Base-by-base conservation (phyloP, 1,284 basidiomycete genomes). In the Abortiporus biennis region DNA sequence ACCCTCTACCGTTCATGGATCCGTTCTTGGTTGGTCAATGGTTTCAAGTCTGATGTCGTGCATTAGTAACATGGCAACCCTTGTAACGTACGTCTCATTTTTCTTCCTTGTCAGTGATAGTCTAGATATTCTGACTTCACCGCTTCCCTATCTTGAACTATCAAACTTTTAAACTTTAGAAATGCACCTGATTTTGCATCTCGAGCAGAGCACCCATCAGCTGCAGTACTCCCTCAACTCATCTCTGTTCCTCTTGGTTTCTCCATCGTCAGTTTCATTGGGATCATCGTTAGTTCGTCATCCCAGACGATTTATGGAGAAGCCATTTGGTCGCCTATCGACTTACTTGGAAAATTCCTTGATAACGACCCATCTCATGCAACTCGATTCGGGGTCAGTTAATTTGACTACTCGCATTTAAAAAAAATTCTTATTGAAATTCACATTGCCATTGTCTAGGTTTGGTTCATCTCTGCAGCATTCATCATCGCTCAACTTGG, bases 151-250 rank as follows among this genome's bases (percentile, higher is more conserved):
- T 43, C 13, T 40, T 21, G 32, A 34, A 22, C 8, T 21, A 16
- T 24, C 31, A 19, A 42, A 38, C 36, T 36, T 38, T 42, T 21
- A 47, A 45, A 22, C 44, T 50, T 38, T 38, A 80, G 80, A 47
- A 88, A 89, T 55, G 85, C 84, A 6, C 82, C 82, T 4, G 83
- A 86, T 58, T 90, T 91, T 57, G 80, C 86, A 4, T 85, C 82
- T 34, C 79, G 87, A 36, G 82, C 86, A 3, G 70, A 65, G 46
- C 74, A 69, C 6, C 84, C 86, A 4, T 68, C 70, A 4, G 83
- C 81, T 19, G 84, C 84, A 5, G 63, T 85, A 19, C 74, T 74
- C 58, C 84, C 88, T 16, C 88, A 91, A 59, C 65, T 82, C 40
- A 62, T 88, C 47, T 74, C 85, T 0, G 73, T 92, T 27, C 90